These are phyloP conservation scores for Flaveria trinervia DNA, from an alignment of 129 eudicot species.

Conservation along the genomic window DNA sequence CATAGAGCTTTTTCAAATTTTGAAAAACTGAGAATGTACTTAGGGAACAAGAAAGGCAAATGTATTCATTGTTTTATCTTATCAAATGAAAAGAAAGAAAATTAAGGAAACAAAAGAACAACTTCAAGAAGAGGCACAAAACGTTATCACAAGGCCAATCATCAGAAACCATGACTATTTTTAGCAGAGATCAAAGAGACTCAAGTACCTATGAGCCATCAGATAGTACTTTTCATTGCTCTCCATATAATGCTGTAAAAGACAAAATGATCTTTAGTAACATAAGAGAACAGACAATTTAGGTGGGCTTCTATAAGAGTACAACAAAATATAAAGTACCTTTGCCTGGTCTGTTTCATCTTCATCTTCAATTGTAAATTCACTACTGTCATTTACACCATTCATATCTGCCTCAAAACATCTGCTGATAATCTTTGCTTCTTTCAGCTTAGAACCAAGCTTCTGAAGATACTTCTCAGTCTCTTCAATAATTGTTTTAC, in stretches of 20 bases:
- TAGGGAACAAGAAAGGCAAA: not conserved
- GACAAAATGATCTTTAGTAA: conserved; percentile 16
- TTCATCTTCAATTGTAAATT: conserved; percentile 62
- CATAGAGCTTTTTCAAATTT: not conserved
- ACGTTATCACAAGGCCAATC: conserved; percentile 9
- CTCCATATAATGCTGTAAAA: conserved; percentile 91
- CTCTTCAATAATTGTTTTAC: conserved; percentile 88
- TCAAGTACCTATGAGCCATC: conserved; percentile 92
- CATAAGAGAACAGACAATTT: conserved; percentile 12
- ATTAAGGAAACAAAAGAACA: not conserved
- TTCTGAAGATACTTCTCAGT: conserved; percentile 93
- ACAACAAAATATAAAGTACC: conserved; percentile 40
- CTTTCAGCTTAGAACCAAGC: conserved; percentile 87
- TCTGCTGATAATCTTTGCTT: conserved; percentile 68
- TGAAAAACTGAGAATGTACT: not conserved
- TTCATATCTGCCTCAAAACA: conserved; percentile 71
- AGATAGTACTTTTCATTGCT: conserved; percentile 96
- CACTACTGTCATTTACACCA: conserved; percentile 55
- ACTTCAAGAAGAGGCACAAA: not conserved
- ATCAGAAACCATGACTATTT: not conserved
- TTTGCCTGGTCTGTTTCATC: conserved; percentile 97
- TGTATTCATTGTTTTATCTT: conserved; percentile 1
- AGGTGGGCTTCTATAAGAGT: conserved; percentile 12
- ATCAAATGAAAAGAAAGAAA: not conserved
- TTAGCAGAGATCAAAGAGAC: conserved; percentile 12